These are phyloP conservation scores for Ceratobasidium sp. DNA, from an alignment of 1,284 basidiomycete species.

Conservation along the genomic window DNA sequence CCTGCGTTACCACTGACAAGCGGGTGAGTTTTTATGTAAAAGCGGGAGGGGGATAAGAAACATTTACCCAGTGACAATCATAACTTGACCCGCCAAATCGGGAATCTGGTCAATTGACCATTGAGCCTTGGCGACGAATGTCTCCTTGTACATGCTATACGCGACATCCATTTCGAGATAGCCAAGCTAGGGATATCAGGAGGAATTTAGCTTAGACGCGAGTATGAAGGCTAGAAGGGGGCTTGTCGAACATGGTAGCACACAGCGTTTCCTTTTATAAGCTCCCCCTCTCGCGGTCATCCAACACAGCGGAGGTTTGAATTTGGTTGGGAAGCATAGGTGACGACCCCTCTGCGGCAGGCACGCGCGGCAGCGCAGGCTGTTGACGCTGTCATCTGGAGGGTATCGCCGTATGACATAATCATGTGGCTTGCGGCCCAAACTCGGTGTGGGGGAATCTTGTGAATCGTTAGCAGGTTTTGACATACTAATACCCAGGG, in stretches of 20 bases:
- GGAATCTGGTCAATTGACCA: constrained; percentile 42
- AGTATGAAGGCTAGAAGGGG: background rate
- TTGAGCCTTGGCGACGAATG: constrained; percentile 40
- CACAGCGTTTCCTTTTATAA: background rate
- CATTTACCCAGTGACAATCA: constrained; percentile 39
- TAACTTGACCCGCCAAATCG: constrained; percentile 38
- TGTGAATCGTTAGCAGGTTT: no score
- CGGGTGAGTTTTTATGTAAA: no score
- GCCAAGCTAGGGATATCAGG: background rate
- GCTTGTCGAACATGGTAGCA: background rate
- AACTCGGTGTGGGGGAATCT: no score
- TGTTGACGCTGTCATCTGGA: background rate
- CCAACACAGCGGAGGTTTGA: no score
- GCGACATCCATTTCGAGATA: background rate
- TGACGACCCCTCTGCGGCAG: constrained; percentile 1
- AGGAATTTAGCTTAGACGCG: background rate
- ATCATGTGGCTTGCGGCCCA: no score
- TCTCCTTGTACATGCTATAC: constrained; percentile 21
- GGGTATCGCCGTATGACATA: no score
- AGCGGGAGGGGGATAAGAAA: no score
- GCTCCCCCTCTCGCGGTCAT: no score
- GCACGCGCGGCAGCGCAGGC: background rate
- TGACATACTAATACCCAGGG: no score
- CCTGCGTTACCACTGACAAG: constrained; percentile 37
- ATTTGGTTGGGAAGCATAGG: background rate